These are phyloP conservation scores for Penicillium digitatum DNA, from an alignment of 2,329 filamentous ascomycete species.

Conservation along the genomic window DNA sequence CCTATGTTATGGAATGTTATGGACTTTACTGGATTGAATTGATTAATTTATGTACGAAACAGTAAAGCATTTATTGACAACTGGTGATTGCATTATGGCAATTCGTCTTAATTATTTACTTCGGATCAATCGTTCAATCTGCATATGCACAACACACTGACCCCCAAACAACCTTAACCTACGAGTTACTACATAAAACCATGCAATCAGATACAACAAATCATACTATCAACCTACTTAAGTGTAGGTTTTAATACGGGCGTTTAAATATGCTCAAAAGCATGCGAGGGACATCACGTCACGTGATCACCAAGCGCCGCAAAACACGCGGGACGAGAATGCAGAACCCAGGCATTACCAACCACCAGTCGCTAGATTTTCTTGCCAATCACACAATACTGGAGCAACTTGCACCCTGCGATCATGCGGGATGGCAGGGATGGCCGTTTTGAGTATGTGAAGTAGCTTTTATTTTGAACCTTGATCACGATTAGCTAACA, in stretches of 20 bases:
- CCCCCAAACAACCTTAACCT: not conserved
- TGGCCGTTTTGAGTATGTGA: slow-evolving; percentile 33
- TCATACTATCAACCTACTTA: not conserved
- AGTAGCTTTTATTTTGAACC: not conserved
- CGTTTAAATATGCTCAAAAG: not conserved
- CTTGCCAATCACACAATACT: not conserved
- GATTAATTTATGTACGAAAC: accelerated
- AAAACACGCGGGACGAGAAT: slow-evolving; percentile 16
- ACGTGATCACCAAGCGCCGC: slow-evolving; percentile 17
- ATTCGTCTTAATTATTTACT: not conserved
- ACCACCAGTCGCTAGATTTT: not conserved
- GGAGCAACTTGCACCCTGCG: slow-evolving; percentile 1
- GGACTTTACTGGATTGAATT: too few relatives aligned
- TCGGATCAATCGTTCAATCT: not conserved
- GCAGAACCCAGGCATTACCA: not conserved
- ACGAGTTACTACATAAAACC: not conserved
- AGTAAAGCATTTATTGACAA: not conserved
- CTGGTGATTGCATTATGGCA: not conserved
- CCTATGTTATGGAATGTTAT: not conserved
- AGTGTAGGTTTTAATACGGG: not conserved
- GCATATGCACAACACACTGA: not conserved
- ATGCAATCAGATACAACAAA: not conserved
- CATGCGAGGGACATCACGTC: not conserved
- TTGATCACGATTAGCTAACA: slow-evolving; percentile 17
- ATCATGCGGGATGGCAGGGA: slow-evolving; percentile 43